phyloP scores from a whole-genome alignment of 2,329 filamentous ascomycete species.

The Paracamarosporium sp. region DNA sequence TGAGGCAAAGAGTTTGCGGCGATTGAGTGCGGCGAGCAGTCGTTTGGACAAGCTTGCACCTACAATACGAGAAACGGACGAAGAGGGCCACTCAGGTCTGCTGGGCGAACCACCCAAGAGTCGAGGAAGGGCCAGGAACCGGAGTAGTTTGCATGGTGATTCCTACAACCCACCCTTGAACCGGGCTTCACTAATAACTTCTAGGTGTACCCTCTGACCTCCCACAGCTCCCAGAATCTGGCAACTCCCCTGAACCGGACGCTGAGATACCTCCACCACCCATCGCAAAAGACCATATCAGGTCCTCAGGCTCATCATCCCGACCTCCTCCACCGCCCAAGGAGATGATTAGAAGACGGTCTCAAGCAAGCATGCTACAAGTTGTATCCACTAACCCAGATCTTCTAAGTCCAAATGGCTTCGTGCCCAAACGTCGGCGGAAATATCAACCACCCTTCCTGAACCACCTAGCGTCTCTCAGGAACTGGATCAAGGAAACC shows the following conservation, averaged over 20 bases:
- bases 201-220: slow-evolving; percentile 68
- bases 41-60: slow-evolving; percentile 82
- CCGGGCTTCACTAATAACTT: slow-evolving; percentile 48
- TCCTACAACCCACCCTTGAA: slow-evolving; percentile 5
- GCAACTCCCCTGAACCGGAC: slow-evolving; percentile 47
- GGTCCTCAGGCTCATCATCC: slow-evolving; percentile 79
- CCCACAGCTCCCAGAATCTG: slow-evolving; percentile 74
- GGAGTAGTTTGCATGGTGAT: slow-evolving; percentile 61
- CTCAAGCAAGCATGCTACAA: slow-evolving; percentile 84
- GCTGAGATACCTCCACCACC: slow-evolving; percentile 66
- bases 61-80: slow-evolving; percentile 77
- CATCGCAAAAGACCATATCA: slow-evolving; percentile 78
- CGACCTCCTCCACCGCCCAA: slow-evolving; percentile 86
- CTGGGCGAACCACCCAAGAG: slow-evolving; percentile 67
- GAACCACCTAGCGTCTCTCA: slow-evolving; percentile 70
- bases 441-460: slow-evolving; percentile 69
- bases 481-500: slow-evolving; percentile 76
- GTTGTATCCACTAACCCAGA: slow-evolving; percentile 76
- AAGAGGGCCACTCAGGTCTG: slow-evolving; percentile 67
- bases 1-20: slow-evolving; percentile 78
- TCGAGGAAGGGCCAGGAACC: slow-evolving; percentile 78
- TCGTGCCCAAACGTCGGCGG: slow-evolving; percentile 62
- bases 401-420: slow-evolving; percentile 62
- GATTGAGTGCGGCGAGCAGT: slow-evolving; percentile 88
- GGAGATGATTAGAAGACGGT: slow-evolving; percentile 70